These are phyloP conservation scores for Scedosporium aurantiacum DNA, from an alignment of 2,329 filamentous ascomycete species.

Conservation along the genomic window DNA sequence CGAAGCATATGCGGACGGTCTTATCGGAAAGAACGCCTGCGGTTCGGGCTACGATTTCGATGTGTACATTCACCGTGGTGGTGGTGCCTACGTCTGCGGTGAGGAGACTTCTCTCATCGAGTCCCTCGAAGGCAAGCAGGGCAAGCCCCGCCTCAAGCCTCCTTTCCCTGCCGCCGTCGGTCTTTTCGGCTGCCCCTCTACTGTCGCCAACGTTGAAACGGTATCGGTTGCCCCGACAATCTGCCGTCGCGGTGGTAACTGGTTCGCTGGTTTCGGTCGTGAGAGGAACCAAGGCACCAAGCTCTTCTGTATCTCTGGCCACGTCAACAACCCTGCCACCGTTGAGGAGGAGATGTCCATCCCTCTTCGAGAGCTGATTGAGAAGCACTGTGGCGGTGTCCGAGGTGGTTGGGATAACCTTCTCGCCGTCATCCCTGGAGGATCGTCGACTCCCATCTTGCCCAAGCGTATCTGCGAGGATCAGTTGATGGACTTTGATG, in stretches of 20 bases:
- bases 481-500: slow-evolving; percentile 98
- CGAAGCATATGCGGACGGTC: slow-evolving; percentile 86
- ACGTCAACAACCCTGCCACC: slow-evolving; percentile 96
- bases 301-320: slow-evolving; percentile 94
- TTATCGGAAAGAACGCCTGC: slow-evolving; percentile 98
- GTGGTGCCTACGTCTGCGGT: slow-evolving; percentile 94
- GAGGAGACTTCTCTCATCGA: slow-evolving; percentile 98
- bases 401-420: slow-evolving; percentile 97
- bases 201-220: slow-evolving; percentile 96
- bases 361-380: slow-evolving; percentile 86
- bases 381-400: slow-evolving; percentile 96
- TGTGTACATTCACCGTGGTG: slow-evolving; percentile 90
- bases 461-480: slow-evolving; percentile 85
- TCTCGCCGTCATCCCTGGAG: slow-evolving; percentile 86
- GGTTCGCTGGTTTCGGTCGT: slow-evolving; percentile 90
- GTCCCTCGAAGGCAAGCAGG: slow-evolving; percentile 94
- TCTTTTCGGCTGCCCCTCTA: slow-evolving; percentile 95
- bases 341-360: slow-evolving; percentile 99
- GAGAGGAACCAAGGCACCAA: slow-evolving; percentile 97
- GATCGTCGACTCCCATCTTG: slow-evolving; percentile 90
- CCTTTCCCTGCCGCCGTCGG: slow-evolving; percentile 96
- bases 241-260: slow-evolving; percentile 78
- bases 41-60: slow-evolving; percentile 96
- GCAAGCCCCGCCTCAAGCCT: slow-evolving; percentile 96
- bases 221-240: slow-evolving; percentile 93